These are phyloP conservation scores for Fraxinus angustifolia DNA, from an alignment of 305 asterid species.

Conservation along the genomic window DNA sequence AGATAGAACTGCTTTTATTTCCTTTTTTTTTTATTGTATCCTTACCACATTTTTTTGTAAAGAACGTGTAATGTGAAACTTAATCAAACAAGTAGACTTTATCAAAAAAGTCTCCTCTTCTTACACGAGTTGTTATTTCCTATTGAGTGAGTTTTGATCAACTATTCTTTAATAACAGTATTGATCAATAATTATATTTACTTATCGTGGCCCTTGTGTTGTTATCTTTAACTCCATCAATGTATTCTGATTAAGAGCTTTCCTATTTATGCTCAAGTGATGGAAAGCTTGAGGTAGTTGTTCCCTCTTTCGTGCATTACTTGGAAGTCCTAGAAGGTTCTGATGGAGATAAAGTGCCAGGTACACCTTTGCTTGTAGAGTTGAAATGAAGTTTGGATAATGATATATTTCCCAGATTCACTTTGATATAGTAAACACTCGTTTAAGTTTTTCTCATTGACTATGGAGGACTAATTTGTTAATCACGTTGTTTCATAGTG, in stretches of 20 bases:
- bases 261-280: conserved; percentile 46
- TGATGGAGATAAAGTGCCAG: conserved; percentile 98
- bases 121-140: background rate
- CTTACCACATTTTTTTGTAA: background rate
- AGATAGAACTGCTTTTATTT: background rate
- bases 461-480: background rate
- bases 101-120: conserved; percentile 12
- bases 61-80: background rate
- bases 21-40: background rate
- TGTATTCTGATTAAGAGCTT: conserved; percentile 18
- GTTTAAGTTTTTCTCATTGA: background rate
- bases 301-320: conserved; percentile 96
- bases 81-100: background rate
- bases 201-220: background rate
- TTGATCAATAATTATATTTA: background rate
- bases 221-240: conserved; percentile 7
- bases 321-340: conserved; percentile 97
- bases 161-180: background rate
- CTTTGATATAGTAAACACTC: background rate
- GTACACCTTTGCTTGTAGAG: conserved; percentile 31
- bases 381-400: conserved; percentile 11
- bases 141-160: background rate
- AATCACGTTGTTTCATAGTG: background rate
- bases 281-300: conserved; percentile 93
- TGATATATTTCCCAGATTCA: background rate